Conservation (phyloP, 2,329 filamentous ascomycete genomes). For the Penicillium sclerotigenum region DNA sequence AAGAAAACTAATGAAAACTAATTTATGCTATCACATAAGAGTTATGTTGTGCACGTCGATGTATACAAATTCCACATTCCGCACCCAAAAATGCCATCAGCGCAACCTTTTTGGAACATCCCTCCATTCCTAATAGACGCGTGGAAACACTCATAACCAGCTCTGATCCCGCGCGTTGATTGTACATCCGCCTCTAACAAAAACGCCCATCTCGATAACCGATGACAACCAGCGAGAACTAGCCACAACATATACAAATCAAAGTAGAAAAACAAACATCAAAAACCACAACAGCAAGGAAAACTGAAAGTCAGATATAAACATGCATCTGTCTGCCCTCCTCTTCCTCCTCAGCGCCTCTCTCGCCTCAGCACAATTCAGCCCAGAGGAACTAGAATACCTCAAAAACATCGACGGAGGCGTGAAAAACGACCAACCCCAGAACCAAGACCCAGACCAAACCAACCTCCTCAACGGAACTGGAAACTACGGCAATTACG, state of each 20-base stretch:
- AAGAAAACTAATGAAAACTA: too few species aligned
- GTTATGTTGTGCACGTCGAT: background rate
- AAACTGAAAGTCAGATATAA: background rate
- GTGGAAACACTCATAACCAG: background rate
- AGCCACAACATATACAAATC: background rate
- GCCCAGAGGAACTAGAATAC: background rate
- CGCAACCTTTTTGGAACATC: background rate
- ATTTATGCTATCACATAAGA: background rate
- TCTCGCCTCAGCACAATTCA: constrained; percentile 10
- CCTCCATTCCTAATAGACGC: background rate
- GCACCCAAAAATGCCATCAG: background rate
- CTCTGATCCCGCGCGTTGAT: background rate
- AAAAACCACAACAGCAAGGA: background rate
- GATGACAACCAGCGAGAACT: background rate
- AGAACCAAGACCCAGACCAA: background rate
- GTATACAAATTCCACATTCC: background rate
- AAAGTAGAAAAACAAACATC: background rate
- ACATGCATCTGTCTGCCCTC: constrained; percentile 19
- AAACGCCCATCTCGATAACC: background rate
- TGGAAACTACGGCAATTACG: background rate
- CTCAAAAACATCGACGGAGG: background rate
- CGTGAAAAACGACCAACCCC: background rate
- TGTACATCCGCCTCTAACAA: background rate
- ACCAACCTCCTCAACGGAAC: background rate
- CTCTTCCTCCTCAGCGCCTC: constrained; percentile 16